phyloP scores from a whole-genome alignment of 139 green algal species.

The Tetradesmus lagerheimii region DNA sequence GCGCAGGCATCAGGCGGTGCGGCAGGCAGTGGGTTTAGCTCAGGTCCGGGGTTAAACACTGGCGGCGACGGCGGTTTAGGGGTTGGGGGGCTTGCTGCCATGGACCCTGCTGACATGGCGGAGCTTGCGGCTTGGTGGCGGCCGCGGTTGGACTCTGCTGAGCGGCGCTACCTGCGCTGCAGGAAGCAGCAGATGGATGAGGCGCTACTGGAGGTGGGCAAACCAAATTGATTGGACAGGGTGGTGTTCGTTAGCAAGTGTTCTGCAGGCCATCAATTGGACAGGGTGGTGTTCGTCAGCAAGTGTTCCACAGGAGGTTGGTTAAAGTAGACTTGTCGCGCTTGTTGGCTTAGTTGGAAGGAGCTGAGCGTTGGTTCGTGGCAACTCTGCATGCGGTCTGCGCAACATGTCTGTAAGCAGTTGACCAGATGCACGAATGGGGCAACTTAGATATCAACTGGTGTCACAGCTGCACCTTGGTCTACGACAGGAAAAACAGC shows the following conservation, averaged over 20 bases:
- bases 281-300: too few species aligned
- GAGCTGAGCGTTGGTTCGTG: too few species aligned
- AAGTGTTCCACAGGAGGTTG: too few species aligned
- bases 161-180: conserved; percentile 36
- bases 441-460: too few species aligned
- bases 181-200: conserved; percentile 48
- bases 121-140: conserved; percentile 32
- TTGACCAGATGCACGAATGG: too few species aligned
- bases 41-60: not conserved
- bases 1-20: not conserved
- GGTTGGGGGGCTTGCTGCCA: not conserved
- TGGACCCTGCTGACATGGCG: conserved; percentile 30
- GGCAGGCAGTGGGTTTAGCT: not conserved
- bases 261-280: too few species aligned
- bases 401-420: too few species aligned
- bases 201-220: conserved; percentile 45
- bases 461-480: too few species aligned
- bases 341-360: too few species aligned
- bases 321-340: too few species aligned
- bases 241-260: not conserved
- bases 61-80: not conserved
- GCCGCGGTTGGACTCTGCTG: conserved; percentile 38
- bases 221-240: not conserved
- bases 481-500: not conserved
- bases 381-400: too few species aligned